These are phyloP conservation scores for Cyberlindnera galapagoensis DNA, from an alignment of 805 yeast species.

Conservation along the genomic window DNA sequence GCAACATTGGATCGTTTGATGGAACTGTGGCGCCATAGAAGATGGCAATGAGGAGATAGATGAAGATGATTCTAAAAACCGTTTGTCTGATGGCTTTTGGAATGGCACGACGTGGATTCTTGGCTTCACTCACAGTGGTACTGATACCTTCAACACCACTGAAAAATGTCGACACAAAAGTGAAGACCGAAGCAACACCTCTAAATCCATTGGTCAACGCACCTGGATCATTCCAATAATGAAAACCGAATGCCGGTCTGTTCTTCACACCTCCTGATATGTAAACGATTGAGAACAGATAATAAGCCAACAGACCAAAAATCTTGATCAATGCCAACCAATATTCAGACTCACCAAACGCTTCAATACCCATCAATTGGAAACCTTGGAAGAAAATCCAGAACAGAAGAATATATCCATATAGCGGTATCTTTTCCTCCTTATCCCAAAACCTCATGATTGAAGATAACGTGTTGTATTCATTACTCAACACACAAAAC, in stretches of 20 bases:
- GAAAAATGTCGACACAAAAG: slow-evolving; percentile 68
- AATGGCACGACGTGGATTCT: slow-evolving; percentile 61
- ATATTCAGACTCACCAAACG: slow-evolving; percentile 53
- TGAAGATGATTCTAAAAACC: slow-evolving; percentile 53
- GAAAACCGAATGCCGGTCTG: slow-evolving; percentile 29
- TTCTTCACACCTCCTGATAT: slow-evolving; percentile 36
- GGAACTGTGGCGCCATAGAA: slow-evolving; percentile 68
- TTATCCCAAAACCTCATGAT: slow-evolving; percentile 38
- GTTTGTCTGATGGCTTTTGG: slow-evolving; percentile 69
- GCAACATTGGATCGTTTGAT: slow-evolving; percentile 48
- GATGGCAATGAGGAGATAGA: slow-evolving; percentile 55
- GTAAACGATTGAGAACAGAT: slow-evolving; percentile 40
- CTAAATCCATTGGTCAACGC: slow-evolving; percentile 40
- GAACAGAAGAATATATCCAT: slow-evolving; percentile 48
- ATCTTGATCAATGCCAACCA: slow-evolving; percentile 47
- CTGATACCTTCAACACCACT: slow-evolving; percentile 77
- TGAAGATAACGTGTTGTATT: slow-evolving; percentile 47
- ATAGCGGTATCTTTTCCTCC: slow-evolving; percentile 46
- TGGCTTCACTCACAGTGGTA: slow-evolving; percentile 66
- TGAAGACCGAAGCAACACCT: slow-evolving; percentile 53
- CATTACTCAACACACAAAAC: slow-evolving; percentile 51
- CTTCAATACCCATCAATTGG: slow-evolving; percentile 45
- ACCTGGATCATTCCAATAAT: slow-evolving; percentile 27
- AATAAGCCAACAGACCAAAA: slow-evolving; percentile 41
- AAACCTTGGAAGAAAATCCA: slow-evolving; percentile 45